These are phyloP conservation scores for Gnaphalium uliginosum DNA, from an alignment of 129 eudicot species.

Conservation along the genomic window DNA sequence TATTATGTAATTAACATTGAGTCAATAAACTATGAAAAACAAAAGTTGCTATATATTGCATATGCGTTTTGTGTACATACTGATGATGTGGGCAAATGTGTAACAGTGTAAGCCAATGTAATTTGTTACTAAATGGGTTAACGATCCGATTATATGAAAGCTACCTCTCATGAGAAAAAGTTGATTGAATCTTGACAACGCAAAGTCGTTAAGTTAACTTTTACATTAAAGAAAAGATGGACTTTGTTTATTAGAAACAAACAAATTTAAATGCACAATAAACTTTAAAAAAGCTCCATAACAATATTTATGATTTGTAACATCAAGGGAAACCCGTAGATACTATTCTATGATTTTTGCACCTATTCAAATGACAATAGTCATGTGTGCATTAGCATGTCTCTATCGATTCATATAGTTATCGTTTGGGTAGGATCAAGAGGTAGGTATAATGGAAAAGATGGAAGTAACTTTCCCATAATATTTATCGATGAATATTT, in stretches of 20 bases:
- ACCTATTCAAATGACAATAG: not conserved
- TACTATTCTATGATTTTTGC: not conserved
- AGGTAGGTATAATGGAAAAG: too few species aligned
- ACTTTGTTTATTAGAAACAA: not conserved
- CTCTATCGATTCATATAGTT: too few species aligned
- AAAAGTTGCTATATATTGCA: not conserved
- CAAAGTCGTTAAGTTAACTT: not conserved
- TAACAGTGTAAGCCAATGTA: not conserved
- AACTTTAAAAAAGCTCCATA: conserved; percentile 21
- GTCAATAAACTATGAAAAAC: too few species aligned
- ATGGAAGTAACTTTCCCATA: too few species aligned
- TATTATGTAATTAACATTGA: too few species aligned
- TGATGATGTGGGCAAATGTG: not conserved
- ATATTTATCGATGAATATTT: too few species aligned
- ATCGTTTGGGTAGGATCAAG: too few species aligned
- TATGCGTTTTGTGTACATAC: not conserved
- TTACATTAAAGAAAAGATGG: conserved; percentile 6
- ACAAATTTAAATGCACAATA: not conserved
- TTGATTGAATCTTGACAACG: not conserved
- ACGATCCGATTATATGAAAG: not conserved
- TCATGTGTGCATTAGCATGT: not conserved
- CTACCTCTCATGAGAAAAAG: not conserved
- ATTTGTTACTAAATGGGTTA: not conserved
- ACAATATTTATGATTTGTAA: conserved; percentile 6
- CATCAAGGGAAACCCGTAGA: not conserved